A percentile compares a stretch with the other conserved stretches of the same genome.
These are phyloP conservation scores for Eugenia klotzschiana DNA, from an alignment of 441 rosid species.

Conservation along the genomic window DNA sequence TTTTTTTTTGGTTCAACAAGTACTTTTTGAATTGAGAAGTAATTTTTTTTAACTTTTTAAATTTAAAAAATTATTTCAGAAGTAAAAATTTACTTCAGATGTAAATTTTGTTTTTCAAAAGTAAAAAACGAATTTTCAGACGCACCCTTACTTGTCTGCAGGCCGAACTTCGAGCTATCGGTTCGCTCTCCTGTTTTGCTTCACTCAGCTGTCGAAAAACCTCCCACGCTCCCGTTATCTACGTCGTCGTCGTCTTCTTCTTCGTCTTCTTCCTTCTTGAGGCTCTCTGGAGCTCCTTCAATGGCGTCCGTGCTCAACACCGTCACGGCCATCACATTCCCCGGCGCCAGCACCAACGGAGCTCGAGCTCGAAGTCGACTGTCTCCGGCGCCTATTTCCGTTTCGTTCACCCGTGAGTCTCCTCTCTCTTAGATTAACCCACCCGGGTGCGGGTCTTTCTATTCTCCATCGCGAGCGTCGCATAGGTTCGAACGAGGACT, in stretches of 20 bases:
- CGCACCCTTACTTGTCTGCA: neutral
- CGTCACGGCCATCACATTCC: slow-evolving; percentile 27
- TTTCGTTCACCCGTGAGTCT: slow-evolving; percentile 30
- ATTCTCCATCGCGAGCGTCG: neutral
- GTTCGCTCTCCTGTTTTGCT: neutral
- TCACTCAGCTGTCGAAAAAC: neutral
- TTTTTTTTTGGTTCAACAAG: too few species aligned
- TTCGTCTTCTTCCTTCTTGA: neutral
- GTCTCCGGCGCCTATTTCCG: neutral
- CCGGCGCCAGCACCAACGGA: slow-evolving; percentile 11
- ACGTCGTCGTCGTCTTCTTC: neutral
- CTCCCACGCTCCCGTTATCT: neutral
- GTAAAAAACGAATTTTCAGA: too few species aligned
- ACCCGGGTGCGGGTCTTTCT: neutral
- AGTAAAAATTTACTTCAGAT: too few species aligned
- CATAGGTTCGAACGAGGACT: neutral
- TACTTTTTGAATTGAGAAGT: too few species aligned
- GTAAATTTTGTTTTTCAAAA: too few species aligned
- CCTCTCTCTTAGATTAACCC: slow-evolving; percentile 5
- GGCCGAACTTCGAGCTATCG: neutral
- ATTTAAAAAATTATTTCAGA: too few species aligned
- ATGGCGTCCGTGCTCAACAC: slow-evolving; percentile 68
- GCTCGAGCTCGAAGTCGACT: neutral
- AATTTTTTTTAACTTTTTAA: too few species aligned
- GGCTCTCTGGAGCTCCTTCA: neutral